Base-by-base conservation (phyloP, 108 stramenopile species). In the Stephanodiscus minutulus region DNA sequence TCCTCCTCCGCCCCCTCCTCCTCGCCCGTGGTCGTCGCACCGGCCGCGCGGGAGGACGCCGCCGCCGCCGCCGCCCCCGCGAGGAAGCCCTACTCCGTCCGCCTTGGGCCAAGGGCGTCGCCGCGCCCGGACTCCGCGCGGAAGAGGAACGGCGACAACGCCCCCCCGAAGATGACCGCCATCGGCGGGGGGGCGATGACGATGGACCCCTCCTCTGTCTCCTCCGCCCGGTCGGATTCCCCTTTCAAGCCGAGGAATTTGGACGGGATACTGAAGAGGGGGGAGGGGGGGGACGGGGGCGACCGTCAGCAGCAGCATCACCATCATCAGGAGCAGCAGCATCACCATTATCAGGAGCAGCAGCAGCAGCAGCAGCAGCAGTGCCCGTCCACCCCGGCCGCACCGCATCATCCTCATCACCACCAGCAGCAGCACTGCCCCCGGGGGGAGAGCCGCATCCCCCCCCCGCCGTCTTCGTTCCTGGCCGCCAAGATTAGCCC, bases 401-500 rank as follows among this genome's bases (percentile, higher is more conserved):
- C n/a, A 5, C 22, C 39, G 24, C 2, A 22, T 11, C 52, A 49
- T 13, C 61, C 13, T 41, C 37, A 22, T n/a, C 61, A 62, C 10
- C 47, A 64, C 24, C 37, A 41, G 39, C 11, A 17, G 17, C 25
- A 53, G 49, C 33, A n/a, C n/a, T n/a, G n/a, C n/a, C n/a, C n/a
- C n/a, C n/a, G 21, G 52, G 39, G 54, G 66, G 41, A 56, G 15
- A 39, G 20, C 22, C 63, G 33, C n/a, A 52, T 66, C 20, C 79
- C 68, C 13, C 61, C 68, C 21, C 61, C 68, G 12, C 79, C 79
- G 20, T 63, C 72, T 9, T 50, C 66, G 20, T 80, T 80, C 54
- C 41, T 80, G n/a, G 79, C 79, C 17, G 79, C 79, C 0, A 80
- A 80, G 50, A 80, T 80, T 44, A 73, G 72, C 29, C 79, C 79